Evolutionary conservation across 495 filamentous ascomycete genomes (phyloP).

Genomic region (Podospora comata): DNA sequence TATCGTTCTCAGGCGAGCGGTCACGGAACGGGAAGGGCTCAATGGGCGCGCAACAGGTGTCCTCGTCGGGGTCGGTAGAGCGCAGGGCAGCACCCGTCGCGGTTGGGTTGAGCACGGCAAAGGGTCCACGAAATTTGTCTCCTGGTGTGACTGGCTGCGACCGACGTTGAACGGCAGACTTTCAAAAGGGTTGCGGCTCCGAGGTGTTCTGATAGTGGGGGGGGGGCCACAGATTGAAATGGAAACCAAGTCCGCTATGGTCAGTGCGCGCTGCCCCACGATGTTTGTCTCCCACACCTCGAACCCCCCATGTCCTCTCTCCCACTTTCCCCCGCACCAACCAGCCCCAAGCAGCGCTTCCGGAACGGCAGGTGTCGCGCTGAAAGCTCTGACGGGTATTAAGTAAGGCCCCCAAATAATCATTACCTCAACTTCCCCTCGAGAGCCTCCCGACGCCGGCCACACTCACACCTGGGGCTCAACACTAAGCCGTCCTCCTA

Average conservation of each 20-base stretch:
- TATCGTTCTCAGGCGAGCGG: too few relatives aligned
- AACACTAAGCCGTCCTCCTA: neutral
- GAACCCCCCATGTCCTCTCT: neutral
- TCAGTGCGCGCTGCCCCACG: constrained; percentile 14
- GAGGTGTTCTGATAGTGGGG: constrained; percentile 13
- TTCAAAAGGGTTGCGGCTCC: constrained; percentile 13
- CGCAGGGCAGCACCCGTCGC: neutral
- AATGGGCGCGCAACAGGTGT: neutral
- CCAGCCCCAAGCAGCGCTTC: neutral
- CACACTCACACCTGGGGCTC: too few relatives aligned
- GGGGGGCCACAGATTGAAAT: constrained; percentile 15
- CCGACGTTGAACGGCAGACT: constrained; percentile 14
- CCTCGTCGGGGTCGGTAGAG: neutral
- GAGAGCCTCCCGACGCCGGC: too few relatives aligned
- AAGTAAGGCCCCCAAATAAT: constrained; percentile 3
- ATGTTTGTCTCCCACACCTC: neutral
- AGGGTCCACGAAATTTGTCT: constrained; percentile 4
- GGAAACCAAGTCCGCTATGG: constrained; percentile 18
- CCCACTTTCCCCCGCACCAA: neutral
- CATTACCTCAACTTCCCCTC: neutral
- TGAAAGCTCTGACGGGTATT: neutral
- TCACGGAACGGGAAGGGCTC: neutral
- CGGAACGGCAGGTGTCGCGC: neutral
- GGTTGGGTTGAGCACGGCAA: neutral
- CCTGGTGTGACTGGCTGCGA: neutral